A percentile compares a stretch with the other conserved stretches of the same genome.
Conservation (phyloP, 2,329 filamentous ascomycete species). For the Colletotrichum horii region DNA sequence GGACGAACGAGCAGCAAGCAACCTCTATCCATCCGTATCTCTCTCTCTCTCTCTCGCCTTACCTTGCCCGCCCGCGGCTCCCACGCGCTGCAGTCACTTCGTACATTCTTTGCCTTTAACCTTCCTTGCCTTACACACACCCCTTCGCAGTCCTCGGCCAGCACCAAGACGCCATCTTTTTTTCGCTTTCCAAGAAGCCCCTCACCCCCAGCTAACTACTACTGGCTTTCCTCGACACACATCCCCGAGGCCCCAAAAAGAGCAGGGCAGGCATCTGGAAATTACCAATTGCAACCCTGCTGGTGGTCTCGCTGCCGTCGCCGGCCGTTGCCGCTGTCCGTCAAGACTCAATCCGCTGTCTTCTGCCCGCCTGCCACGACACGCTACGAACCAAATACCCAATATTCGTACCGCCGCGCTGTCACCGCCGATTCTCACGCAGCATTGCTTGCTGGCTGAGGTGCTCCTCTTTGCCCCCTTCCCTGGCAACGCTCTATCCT, state of each 20-base stretch:
- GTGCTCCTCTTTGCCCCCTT: not conserved
- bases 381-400: not conserved
- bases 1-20: not conserved
- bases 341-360: not conserved
- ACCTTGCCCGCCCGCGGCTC: not conserved
- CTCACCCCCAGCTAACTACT: not conserved
- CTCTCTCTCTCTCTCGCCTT: not conserved
- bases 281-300: constrained; percentile 25
- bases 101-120: not conserved
- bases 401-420: not conserved
- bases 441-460: not conserved
- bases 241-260: constrained; percentile 1
- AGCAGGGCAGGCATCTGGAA: constrained; percentile 22
- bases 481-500: not conserved
- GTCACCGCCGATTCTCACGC: not conserved
- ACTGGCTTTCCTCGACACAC: constrained; percentile 5
- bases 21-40: not conserved
- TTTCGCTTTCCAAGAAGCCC: not conserved
- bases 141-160: not conserved
- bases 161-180: not conserved
- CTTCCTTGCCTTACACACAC: not conserved
- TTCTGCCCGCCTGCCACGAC: not conserved
- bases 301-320: constrained; percentile 1
- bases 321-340: constrained; percentile 8
- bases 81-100: not conserved